Conservation (phyloP, 1,284 basidiomycete species). For the Cystobasidium sp. region DNA sequence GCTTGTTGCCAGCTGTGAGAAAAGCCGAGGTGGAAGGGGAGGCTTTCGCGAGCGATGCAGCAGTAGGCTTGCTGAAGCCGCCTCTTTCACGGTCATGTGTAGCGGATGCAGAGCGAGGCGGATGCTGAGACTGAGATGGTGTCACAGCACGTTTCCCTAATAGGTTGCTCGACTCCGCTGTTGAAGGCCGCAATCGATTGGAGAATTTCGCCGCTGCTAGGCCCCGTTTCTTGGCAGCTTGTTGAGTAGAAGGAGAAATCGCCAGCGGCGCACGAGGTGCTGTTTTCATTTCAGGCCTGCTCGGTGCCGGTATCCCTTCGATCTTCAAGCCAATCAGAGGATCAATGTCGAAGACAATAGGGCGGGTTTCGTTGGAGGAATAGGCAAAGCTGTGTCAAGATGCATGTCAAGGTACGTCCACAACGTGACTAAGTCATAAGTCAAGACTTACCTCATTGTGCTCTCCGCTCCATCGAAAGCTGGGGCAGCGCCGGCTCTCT, state of each 20-base stretch:
- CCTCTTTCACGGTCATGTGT: slow-evolving; percentile 14
- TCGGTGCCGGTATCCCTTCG: not conserved
- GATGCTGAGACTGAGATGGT: not conserved
- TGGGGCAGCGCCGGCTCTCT: not conserved
- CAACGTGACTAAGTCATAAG: not conserved
- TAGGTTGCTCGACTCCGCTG: not conserved
- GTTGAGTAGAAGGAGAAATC: slow-evolving; percentile 18
- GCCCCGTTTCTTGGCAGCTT: slow-evolving; percentile 32
- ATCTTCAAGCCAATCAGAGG: slow-evolving; percentile 26
- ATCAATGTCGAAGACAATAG: slow-evolving; percentile 35
- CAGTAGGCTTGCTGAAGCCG: slow-evolving; percentile 35
- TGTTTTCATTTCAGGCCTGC: not conserved
- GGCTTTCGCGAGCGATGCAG: slow-evolving; percentile 23
- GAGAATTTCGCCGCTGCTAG: slow-evolving; percentile 46
- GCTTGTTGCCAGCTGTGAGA: slow-evolving; percentile 4
- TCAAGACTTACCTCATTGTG: slow-evolving; percentile 34
- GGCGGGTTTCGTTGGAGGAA: slow-evolving; percentile 19
- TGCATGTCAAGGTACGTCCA: not conserved
- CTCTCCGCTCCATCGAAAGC: slow-evolving; percentile 10
- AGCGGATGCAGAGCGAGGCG: not conserved
- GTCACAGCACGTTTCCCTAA: slow-evolving; percentile 10
- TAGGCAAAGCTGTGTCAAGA: slow-evolving; percentile 37
- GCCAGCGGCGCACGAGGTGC: not conserved
- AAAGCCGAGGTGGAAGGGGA: not conserved
- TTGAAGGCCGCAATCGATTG: slow-evolving; percentile 42